phyloP scores from a whole-genome alignment of 202 grass and related monocot genomes.

The Alloteropsis angusta region DNA sequence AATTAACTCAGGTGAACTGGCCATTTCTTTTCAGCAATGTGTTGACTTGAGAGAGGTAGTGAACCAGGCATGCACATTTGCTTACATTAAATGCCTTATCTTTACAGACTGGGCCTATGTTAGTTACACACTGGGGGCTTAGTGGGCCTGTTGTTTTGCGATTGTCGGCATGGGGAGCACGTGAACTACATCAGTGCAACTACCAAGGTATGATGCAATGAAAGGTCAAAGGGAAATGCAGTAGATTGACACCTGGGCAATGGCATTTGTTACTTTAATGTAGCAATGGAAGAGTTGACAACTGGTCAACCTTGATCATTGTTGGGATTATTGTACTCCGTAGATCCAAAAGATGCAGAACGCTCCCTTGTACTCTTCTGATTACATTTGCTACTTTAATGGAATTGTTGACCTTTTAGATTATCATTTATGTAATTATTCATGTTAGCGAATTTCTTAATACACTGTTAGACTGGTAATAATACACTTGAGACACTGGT shows the following conservation, averaged over 20 bases:
- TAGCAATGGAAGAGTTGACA: no score
- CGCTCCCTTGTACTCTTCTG: background rate
- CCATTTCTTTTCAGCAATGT: constrained; percentile 1
- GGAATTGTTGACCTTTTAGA: background rate
- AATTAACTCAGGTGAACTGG: constrained; percentile 62
- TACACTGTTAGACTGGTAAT: no score
- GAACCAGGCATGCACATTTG: constrained; percentile 1
- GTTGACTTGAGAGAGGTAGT: background rate
- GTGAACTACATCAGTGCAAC: constrained; percentile 61
- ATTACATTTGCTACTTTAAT: background rate
- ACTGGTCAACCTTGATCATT: background rate
- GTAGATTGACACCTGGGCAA: background rate
- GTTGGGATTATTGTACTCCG: background rate
- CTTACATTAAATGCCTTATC: constrained; percentile 2
- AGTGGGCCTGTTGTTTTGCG: constrained; percentile 81
- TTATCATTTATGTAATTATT: background rate
- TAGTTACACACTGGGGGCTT: constrained; percentile 95
- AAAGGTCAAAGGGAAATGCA: background rate
- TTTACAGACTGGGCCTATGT: constrained; percentile 65
- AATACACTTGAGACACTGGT: no score
- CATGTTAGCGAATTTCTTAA: background rate
- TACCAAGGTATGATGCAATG: constrained; percentile 55
- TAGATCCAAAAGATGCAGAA: constrained; percentile 4
- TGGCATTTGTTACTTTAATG: background rate
- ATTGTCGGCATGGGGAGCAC: constrained; percentile 86